Percentiles rank a stretch among this genome's conserved stretches.
phyloP scores from a whole-genome alignment of 176 grass and related monocot species.

The Miscanthus lutarioriparius region DNA sequence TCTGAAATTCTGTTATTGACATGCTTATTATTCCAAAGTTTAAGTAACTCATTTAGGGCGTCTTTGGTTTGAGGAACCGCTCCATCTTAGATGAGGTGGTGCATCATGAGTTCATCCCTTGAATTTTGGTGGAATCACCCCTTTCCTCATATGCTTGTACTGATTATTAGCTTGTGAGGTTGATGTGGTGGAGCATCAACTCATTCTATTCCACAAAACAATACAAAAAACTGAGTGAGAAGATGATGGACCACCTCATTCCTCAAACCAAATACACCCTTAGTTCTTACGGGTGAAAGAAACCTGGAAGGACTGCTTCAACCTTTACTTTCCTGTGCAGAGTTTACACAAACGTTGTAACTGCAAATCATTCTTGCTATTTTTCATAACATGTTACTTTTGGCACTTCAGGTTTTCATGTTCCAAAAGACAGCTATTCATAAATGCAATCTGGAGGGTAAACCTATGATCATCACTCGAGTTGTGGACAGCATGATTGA shows the following conservation, averaged over 20 bases:
- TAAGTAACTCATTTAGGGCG: neutral
- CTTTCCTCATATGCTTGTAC: neutral
- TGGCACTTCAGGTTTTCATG: conserved; percentile 76
- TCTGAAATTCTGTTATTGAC: neutral
- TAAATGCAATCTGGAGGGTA: conserved; percentile 86
- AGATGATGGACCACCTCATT: neutral
- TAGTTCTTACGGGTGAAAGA: neutral
- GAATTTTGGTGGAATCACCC: neutral
- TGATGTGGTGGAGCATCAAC: neutral
- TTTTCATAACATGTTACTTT: conserved; percentile 37
- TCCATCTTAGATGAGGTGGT: neutral
- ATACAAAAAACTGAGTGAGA: neutral
- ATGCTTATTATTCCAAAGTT: neutral
- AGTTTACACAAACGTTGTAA: neutral
- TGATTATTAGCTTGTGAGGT: neutral
- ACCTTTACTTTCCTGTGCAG: neutral
- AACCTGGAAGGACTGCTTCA: neutral
- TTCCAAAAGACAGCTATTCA: conserved; percentile 84
- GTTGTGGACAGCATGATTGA: conserved; percentile 97
- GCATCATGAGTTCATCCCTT: neutral
- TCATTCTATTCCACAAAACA: neutral
- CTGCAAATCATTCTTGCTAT: neutral
- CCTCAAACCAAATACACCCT: neutral
- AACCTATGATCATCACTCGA: conserved; percentile 89
- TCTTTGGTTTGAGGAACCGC: neutral